A percentile compares a stretch with the other conserved stretches of the same genome.
phyloP scores from a whole-genome alignment of 805 yeast species.

The Naumovozyma castellii region DNA sequence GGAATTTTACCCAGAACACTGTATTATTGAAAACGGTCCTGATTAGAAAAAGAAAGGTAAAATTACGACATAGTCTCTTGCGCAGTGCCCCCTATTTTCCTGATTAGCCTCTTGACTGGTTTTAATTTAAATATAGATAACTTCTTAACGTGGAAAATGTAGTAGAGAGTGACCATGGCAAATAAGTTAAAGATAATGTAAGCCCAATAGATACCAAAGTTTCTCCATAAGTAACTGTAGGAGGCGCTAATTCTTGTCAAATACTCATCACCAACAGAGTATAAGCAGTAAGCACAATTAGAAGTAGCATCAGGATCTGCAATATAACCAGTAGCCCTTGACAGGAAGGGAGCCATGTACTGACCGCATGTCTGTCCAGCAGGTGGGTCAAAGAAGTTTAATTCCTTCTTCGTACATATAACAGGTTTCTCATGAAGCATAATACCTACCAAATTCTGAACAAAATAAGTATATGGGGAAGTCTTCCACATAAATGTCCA shows the following conservation, averaged over 20 bases:
- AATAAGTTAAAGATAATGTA: slow-evolving; percentile 38
- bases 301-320: slow-evolving; percentile 31
- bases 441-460: slow-evolving; percentile 39
- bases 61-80: background rate
- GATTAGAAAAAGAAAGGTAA: no score
- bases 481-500: slow-evolving; percentile 36
- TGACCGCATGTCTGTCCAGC: slow-evolving; percentile 18
- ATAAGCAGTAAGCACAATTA: slow-evolving; percentile 49
- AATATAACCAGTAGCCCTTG: slow-evolving; percentile 18
- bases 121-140: slow-evolving; percentile 1
- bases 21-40: no score
- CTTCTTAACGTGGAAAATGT: slow-evolving; percentile 39
- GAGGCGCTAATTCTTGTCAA: slow-evolving; percentile 31
- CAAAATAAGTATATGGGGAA: slow-evolving; percentile 36
- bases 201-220: slow-evolving; percentile 46
- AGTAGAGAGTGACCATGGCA: slow-evolving; percentile 38
- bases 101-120: background rate
- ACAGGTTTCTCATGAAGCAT: slow-evolving; percentile 41
- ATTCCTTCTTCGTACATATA: slow-evolving; percentile 31
- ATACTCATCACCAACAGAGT: slow-evolving; percentile 44
- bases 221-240: slow-evolving; percentile 42
- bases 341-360: slow-evolving; percentile 15
- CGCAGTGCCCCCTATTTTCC: background rate
- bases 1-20: no score
- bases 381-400: slow-evolving; percentile 15